These are phyloP conservation scores for Drechslerella coelobrocha DNA, from an alignment of 2,329 filamentous ascomycete species.

Conservation along the genomic window DNA sequence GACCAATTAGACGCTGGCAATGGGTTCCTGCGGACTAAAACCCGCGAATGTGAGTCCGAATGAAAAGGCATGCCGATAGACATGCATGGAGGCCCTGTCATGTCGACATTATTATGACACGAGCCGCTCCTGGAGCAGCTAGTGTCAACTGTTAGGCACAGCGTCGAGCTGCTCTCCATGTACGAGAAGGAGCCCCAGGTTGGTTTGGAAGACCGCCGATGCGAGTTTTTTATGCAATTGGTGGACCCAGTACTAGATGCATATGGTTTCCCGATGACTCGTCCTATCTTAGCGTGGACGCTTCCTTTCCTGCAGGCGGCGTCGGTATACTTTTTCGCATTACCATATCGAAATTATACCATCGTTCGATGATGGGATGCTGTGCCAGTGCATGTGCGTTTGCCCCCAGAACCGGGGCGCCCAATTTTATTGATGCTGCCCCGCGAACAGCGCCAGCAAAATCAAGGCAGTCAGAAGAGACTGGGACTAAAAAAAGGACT, in stretches of 20 bases:
- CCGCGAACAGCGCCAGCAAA: conserved; percentile 47
- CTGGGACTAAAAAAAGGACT: conserved; percentile 1
- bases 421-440: conserved; percentile 27
- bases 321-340: not conserved
- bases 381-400: not conserved
- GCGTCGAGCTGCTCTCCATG: not conserved
- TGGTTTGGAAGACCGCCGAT: not conserved
- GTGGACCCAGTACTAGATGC: too few relatives aligned
- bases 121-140: not conserved
- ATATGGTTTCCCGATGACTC: not conserved
- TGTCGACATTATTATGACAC: conserved; percentile 46
- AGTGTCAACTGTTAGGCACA: not conserved
- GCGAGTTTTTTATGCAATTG: too few relatives aligned
- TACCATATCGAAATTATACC: not conserved
- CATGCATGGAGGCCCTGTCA: conserved; percentile 17
- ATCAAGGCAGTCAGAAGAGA: conserved; percentile 7
- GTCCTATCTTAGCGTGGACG: not conserved
- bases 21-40: not conserved
- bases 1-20: not conserved
- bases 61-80: not conserved
- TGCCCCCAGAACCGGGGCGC: not conserved
- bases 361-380: not conserved
- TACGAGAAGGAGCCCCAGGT: not conserved
- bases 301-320: not conserved
- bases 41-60: not conserved